Percentiles rank a stretch among this genome's conserved stretches.
Conservation (phyloP, 345 rosid genomes). For the Sapria himalayana region DNA sequence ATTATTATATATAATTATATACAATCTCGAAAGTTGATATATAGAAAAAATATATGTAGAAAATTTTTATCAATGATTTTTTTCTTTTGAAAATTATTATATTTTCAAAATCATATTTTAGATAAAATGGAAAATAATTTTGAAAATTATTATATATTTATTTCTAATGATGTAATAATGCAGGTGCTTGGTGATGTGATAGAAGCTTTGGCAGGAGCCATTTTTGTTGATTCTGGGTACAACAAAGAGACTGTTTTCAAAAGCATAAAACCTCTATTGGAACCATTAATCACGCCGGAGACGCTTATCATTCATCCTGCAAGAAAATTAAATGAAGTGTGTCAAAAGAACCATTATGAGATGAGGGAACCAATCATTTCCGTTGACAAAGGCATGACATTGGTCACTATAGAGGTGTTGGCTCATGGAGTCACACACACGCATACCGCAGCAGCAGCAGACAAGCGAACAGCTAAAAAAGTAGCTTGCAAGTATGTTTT, state of each 20-base stretch:
- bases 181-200: conserved; percentile 84
- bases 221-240: conserved; percentile 59
- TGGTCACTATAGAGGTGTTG: conserved; percentile 25
- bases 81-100: no score
- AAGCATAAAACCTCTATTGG: conserved; percentile 56
- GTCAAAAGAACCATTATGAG: conserved; percentile 23
- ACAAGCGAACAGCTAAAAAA: conserved; percentile 32
- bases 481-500: conserved; percentile 41
- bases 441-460: conserved; percentile 19
- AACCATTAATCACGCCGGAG: conserved; percentile 47
- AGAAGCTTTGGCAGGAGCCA: conserved; percentile 82
- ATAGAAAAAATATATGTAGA: no score
- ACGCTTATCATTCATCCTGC: conserved; percentile 41
- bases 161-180: no score
- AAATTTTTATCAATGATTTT: no score
- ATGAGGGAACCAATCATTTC: conserved; percentile 6
- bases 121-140: no score
- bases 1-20: no score
- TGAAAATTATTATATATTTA: no score
- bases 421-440: conserved; percentile 20
- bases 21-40: no score
- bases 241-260: conserved; percentile 31
- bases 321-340: conserved; percentile 34
- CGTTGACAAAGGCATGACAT: conserved; percentile 9
- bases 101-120: no score